Conservation (phyloP, 345 rosid species). For the Lepidium sativum region DNA sequence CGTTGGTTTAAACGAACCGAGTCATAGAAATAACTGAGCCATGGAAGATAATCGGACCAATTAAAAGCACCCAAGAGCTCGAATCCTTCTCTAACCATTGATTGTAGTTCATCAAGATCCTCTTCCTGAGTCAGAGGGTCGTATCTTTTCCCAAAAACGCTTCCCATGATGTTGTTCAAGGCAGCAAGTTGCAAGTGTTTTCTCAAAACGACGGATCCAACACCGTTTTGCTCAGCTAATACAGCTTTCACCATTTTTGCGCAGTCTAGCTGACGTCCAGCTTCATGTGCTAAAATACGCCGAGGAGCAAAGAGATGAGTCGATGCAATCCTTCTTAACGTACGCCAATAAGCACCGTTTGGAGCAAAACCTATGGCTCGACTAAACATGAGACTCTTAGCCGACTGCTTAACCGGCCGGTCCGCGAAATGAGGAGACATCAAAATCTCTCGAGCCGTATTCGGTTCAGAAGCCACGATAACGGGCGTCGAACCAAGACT, state of each 20-base stretch:
- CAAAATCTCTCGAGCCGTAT: constrained; percentile 61
- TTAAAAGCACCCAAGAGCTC: constrained; percentile 79
- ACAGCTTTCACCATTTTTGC: constrained; percentile 38
- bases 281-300: constrained; percentile 58
- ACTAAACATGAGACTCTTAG: constrained; percentile 65
- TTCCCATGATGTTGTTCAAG: constrained; percentile 73
- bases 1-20: constrained; percentile 47
- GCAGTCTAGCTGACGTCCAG: constrained; percentile 49
- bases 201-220: constrained; percentile 43
- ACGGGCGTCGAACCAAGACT: constrained; percentile 73
- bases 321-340: constrained; percentile 59
- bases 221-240: constrained; percentile 29
- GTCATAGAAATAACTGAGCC: constrained; percentile 53
- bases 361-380: constrained; percentile 95
- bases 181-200: constrained; percentile 68
- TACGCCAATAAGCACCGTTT: constrained; percentile 79
- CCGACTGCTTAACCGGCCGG: constrained; percentile 86
- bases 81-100: constrained; percentile 74
- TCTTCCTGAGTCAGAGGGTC: constrained; percentile 18
- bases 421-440: constrained; percentile 61
- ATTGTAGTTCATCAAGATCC: constrained; percentile 41
- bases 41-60: constrained; percentile 69
- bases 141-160: constrained; percentile 75
- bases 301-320: constrained; percentile 66
- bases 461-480: constrained; percentile 64